Evolutionary conservation across 768 basidiomycete genomes (phyloP).

Genomic region (Cubamyces lactineus): DNA sequence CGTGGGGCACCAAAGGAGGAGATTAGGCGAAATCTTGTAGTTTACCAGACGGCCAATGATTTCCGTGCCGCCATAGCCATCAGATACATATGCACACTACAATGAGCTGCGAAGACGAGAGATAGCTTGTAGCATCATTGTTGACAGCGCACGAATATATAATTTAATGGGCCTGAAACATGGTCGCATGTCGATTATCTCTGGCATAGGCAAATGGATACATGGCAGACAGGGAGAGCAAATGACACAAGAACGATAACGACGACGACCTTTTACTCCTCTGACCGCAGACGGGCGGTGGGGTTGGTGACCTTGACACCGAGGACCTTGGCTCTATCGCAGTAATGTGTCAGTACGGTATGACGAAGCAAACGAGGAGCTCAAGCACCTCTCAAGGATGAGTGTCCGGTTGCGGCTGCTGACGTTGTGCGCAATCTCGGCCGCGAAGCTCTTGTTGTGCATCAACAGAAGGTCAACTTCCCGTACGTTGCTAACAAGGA

Average conservation of each 20-base stretch:
- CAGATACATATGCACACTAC: too few species aligned
- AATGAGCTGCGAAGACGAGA: too few species aligned
- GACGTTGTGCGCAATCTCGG: conserved; percentile 96
- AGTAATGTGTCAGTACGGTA: background rate
- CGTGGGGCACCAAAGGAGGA: background rate
- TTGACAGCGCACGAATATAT: background rate
- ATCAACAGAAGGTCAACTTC: conserved; percentile 95
- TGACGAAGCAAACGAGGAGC: background rate
- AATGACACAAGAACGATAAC: conserved; percentile 33
- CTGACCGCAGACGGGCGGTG: conserved; percentile 89
- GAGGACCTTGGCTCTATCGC: conserved; percentile 73
- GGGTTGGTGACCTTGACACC: conserved; percentile 95
- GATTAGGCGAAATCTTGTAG: background rate
- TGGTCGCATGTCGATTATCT: conserved; percentile 52
- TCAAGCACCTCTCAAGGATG: conserved; percentile 81
- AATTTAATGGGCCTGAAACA: conserved; percentile 40
- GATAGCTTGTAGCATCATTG: too few species aligned
- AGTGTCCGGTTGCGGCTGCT: conserved; percentile 92
- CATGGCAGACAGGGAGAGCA: conserved; percentile 47
- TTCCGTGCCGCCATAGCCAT: too few species aligned
- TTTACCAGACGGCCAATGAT: background rate
- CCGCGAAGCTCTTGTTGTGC: conserved; percentile 97
- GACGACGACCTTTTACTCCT: conserved; percentile 65
- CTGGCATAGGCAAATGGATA: conserved; percentile 55
- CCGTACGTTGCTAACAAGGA: conserved; percentile 90